Conservation (phyloP, 305 asterid genomes). For the Ajuga reptans region DNA sequence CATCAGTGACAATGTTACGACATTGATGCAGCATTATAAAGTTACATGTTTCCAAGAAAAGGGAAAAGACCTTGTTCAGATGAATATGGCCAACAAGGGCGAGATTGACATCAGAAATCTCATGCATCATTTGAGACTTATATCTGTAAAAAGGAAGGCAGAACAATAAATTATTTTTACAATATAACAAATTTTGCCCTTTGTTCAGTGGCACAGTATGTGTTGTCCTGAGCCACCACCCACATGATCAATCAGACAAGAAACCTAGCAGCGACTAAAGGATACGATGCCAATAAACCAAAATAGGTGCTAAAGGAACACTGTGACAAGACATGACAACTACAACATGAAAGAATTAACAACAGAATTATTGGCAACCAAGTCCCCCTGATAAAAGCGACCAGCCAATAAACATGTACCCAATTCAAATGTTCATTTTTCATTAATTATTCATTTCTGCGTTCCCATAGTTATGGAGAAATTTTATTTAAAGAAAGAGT, state of each 20-base stretch:
- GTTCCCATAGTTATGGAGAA: neutral
- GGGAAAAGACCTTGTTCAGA: constrained; percentile 58
- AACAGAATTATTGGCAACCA: neutral
- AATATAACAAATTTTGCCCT: neutral
- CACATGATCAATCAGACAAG: constrained; percentile 9
- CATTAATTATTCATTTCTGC: neutral
- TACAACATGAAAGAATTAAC: neutral
- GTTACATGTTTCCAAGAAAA: constrained; percentile 17
- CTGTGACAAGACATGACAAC: neutral
- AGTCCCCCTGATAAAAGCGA: neutral
- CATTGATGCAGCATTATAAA: constrained; percentile 11
- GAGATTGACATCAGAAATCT: constrained; percentile 35
- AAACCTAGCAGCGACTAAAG: neutral
- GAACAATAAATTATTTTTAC: constrained; percentile 5
- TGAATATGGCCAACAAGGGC: constrained; percentile 91
- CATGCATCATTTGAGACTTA: constrained; percentile 33
- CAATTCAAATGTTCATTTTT: neutral
- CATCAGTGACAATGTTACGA: constrained; percentile 21
- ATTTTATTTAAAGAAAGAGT: too few relatives aligned
- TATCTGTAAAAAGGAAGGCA: constrained; percentile 46
- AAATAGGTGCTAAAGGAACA: neutral
- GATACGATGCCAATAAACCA: neutral
- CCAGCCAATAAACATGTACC: constrained; percentile 8
- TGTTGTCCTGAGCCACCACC: constrained; percentile 5
- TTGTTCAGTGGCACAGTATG: neutral